phyloP scores from a whole-genome alignment of 1,284 basidiomycete genomes.

The Laetiporus sulphureus region DNA sequence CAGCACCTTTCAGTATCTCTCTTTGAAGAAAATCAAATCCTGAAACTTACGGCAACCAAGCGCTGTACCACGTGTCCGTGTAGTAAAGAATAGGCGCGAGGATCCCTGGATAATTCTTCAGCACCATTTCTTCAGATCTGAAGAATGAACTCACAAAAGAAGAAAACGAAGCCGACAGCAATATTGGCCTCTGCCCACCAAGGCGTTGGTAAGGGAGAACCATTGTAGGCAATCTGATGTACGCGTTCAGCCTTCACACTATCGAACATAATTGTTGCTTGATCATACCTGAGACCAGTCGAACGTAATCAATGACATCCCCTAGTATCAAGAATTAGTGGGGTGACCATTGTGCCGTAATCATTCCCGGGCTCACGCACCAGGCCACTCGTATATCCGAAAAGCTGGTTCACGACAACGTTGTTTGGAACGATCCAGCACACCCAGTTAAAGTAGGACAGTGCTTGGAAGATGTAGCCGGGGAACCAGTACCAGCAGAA shows the following conservation, averaged over 20 bases:
- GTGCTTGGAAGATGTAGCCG: constrained; percentile 40
- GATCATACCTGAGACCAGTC: constrained; percentile 35
- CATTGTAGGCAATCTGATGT: constrained; percentile 43
- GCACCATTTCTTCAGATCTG: constrained; percentile 16
- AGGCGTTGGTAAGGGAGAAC: constrained; percentile 57
- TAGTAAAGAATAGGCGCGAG: constrained; percentile 53
- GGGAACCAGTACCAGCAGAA: constrained; percentile 46
- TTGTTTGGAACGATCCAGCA: constrained; percentile 49
- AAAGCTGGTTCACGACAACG: constrained; percentile 32
- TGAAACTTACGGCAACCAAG: constrained; percentile 38
- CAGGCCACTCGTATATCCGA: constrained; percentile 35
- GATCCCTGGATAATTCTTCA: constrained; percentile 44
- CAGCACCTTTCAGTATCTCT: too few relatives aligned
- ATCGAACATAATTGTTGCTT: constrained; percentile 27
- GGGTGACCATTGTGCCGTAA: too few relatives aligned
- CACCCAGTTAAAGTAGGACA: constrained; percentile 53
- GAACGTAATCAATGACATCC: constrained; percentile 38
- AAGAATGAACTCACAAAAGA: constrained; percentile 42
- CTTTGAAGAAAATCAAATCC: too few relatives aligned
- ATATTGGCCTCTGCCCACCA: constrained; percentile 53
- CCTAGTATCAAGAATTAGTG: constrained; percentile 17
- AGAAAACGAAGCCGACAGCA: constrained; percentile 47
- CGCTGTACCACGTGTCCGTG: constrained; percentile 36
- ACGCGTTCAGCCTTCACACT: constrained; percentile 35
- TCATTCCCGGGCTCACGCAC: constrained; percentile 1